Evolutionary conservation across 2,329 filamentous ascomycete species (phyloP).

Genomic region (Dactylellina cionopaga): DNA sequence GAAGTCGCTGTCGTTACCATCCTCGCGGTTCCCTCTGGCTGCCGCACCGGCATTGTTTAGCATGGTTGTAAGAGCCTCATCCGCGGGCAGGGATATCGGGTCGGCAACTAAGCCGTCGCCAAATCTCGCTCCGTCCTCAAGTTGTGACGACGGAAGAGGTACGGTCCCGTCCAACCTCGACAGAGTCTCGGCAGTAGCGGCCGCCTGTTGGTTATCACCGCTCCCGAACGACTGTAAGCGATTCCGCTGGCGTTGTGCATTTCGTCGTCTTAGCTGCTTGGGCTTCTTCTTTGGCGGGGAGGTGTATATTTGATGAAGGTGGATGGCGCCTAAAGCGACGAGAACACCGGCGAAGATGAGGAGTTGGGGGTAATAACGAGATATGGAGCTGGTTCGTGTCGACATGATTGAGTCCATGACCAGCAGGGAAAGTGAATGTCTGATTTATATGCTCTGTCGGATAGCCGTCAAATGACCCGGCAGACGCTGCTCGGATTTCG

Average conservation of each 20-base stretch:
- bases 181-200: constrained; percentile 31
- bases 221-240: constrained; percentile 42
- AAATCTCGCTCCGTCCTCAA: constrained; percentile 31
- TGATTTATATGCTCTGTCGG: too few species aligned
- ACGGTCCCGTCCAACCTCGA: constrained; percentile 36
- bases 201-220: constrained; percentile 32
- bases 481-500: too few species aligned
- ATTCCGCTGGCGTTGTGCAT: constrained; percentile 54
- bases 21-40: constrained; percentile 49
- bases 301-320: constrained; percentile 55
- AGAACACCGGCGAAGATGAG: constrained; percentile 54
- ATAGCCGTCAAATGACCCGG: too few species aligned
- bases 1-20: constrained; percentile 54
- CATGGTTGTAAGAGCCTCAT: constrained; percentile 50
- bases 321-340: constrained; percentile 53
- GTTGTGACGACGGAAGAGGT: constrained; percentile 5
- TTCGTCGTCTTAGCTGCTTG: constrained; percentile 55
- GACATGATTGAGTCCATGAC: constrained; percentile 21
- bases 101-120: constrained; percentile 42
- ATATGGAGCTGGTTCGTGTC: constrained; percentile 42
- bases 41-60: constrained; percentile 50
- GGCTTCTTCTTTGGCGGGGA: constrained; percentile 44
- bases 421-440: background rate
- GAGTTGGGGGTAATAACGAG: constrained; percentile 53
- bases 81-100: constrained; percentile 42